Conservation (phyloP, 768 basidiomycete species). For the Pulveroboletus sp. region DNA sequence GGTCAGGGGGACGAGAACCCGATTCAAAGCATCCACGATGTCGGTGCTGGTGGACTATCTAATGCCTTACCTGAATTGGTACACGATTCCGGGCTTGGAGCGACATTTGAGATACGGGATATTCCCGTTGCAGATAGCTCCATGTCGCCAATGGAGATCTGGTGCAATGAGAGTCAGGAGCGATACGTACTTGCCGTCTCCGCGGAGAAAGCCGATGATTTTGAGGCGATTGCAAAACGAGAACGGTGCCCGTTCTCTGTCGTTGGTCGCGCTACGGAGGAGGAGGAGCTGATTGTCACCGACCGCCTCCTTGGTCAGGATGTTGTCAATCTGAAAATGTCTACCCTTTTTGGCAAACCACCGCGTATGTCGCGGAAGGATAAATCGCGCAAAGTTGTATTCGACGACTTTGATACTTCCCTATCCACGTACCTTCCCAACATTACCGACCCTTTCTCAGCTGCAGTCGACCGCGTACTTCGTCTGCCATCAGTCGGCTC, state of each 20-base stretch:
- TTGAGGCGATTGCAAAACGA: slow-evolving; percentile 74
- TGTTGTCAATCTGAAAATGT: slow-evolving; percentile 89
- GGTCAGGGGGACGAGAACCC: slow-evolving; percentile 58
- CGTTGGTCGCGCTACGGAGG: slow-evolving; percentile 80
- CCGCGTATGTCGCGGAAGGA: slow-evolving; percentile 86
- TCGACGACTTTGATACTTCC: slow-evolving; percentile 63
- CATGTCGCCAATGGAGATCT: slow-evolving; percentile 99
- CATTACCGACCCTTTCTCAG: slow-evolving; percentile 44
- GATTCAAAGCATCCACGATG: slow-evolving; percentile 96
- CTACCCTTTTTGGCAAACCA: slow-evolving; percentile 92
- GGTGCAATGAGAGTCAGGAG: slow-evolving; percentile 99
- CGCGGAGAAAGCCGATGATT: slow-evolving; percentile 52
- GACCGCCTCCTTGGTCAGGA: slow-evolving; percentile 76
- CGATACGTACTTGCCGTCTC: slow-evolving; percentile 92
- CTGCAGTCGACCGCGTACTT: slow-evolving; percentile 77
- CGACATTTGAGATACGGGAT: slow-evolving; percentile 88
- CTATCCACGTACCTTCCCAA: slow-evolving; percentile 63
- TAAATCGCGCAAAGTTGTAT: slow-evolving; percentile 36
- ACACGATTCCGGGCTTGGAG: slow-evolving; percentile 91
- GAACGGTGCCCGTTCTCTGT: slow-evolving; percentile 93
- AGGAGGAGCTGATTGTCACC: slow-evolving; percentile 82
- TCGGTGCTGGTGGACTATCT: slow-evolving; percentile 94
- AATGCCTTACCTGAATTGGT: slow-evolving; percentile 97
- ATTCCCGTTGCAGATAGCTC: slow-evolving; percentile 86
- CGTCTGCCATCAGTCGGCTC: slow-evolving; percentile 90